phyloP scores from a whole-genome alignment of 352 stramenopile genomes.

The Pythium myriotylum region DNA sequence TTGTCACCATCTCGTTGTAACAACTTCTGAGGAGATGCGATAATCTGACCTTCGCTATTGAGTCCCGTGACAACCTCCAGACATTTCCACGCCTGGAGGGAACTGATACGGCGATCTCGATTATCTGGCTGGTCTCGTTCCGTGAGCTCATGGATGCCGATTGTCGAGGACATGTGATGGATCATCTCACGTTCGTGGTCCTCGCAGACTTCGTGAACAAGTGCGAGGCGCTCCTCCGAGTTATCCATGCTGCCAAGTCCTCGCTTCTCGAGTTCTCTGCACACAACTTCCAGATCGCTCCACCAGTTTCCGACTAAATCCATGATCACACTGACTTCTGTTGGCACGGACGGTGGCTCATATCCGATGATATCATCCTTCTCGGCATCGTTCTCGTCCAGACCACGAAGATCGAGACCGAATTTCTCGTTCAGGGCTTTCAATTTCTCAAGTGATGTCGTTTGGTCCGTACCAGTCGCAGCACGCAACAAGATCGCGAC shows the following conservation, averaged over 20 bases:
- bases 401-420: slow-evolving; percentile 14
- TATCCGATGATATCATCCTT: slow-evolving; percentile 9
- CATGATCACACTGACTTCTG: slow-evolving; percentile 40
- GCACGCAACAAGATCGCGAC: slow-evolving; percentile 66
- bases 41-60: slow-evolving; percentile 28
- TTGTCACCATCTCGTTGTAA: slow-evolving; percentile 38
- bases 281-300: slow-evolving; percentile 56
- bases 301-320: slow-evolving; percentile 68
- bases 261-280: slow-evolving; percentile 32
- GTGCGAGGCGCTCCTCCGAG: slow-evolving; percentile 37
- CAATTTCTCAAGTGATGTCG: slow-evolving; percentile 58
- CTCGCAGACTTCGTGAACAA: slow-evolving; percentile 51
- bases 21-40: slow-evolving; percentile 50
- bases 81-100: slow-evolving; percentile 70
- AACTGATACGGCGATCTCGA: slow-evolving; percentile 34
- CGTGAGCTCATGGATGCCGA: slow-evolving; percentile 44
- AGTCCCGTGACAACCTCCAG: slow-evolving; percentile 55
- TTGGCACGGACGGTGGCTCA: not conserved
- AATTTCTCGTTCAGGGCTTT: slow-evolving; percentile 10
- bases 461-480: slow-evolving; percentile 48
- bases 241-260: slow-evolving; percentile 9
- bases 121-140: slow-evolving; percentile 12
- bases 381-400: slow-evolving; percentile 8
- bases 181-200: slow-evolving; percentile 35
- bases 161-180: slow-evolving; percentile 30